phyloP scores from a whole-genome alignment of 768 basidiomycete species.

The Russula abietina region DNA sequence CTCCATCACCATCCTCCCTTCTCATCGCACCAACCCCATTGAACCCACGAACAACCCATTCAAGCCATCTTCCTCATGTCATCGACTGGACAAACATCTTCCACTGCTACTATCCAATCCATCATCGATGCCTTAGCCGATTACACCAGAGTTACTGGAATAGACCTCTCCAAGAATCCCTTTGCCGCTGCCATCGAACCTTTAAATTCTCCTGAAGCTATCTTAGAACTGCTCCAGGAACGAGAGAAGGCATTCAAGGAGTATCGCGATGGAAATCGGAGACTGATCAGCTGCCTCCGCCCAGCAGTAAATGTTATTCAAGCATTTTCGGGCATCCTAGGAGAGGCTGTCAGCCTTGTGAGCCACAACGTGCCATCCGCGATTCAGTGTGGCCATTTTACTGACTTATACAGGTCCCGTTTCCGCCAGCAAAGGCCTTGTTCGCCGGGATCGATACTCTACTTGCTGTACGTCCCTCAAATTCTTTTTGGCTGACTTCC shows the following conservation, averaged over 20 bases:
- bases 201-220: neutral
- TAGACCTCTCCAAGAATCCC: neutral
- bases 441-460: neutral
- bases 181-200: neutral
- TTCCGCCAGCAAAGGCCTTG: neutral
- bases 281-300: neutral
- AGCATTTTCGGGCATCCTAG: neutral
- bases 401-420: neutral
- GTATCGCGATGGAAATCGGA: neutral
- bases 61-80: neutral
- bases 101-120: neutral
- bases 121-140: neutral
- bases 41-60: neutral
- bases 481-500: neutral
- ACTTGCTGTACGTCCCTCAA: neutral
- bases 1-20: too few species aligned
- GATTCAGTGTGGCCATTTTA: too few species aligned
- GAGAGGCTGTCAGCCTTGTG: neutral
- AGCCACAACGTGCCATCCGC: neutral
- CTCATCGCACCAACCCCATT: neutral
- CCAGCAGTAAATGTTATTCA: neutral
- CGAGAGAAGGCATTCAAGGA: neutral
- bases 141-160: neutral
- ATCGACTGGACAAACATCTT: neutral
- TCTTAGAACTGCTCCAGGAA: conserved; percentile 1